Base-by-base conservation (phyloP, 2,329 filamentous ascomycete species). In the Fusarium nurragi region DNA sequence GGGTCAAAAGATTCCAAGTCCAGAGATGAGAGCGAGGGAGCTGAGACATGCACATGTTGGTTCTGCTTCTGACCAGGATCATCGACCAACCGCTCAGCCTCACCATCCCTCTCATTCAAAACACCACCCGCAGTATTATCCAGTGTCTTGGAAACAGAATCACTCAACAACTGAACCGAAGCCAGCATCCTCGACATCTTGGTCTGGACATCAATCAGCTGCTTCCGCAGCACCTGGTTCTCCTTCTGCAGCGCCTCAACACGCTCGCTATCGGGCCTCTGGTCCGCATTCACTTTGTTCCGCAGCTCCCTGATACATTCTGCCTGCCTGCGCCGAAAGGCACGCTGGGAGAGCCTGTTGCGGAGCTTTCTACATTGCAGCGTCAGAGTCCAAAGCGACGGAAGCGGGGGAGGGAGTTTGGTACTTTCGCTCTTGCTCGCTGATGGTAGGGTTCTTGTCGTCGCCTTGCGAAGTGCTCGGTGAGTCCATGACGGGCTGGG, bases 301-400 rank as follows among this genome's bases (percentile, higher is more conserved):
- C 64, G 65, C 0, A 75, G 54, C 32, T 75, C 71, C 9, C 73
- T 52, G 3, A 75, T 62, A 12, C 68, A 67, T 48, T 75, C 72
- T 3, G 69, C 72, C 32, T 73, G 72, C 18, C 74, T 58, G 1
- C 74, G 73, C 2, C 74, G 74, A 44, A 76, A 75, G 0, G 74
- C 73, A n/a, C 71, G 65, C 21, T 75, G 74, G 0, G 74, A 74
- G 2, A 75, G 64, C 13, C 74, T 73, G 39, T 75, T 75, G n/a
- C 74, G 73, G 22, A 74, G 59, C 50, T 73, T 74, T 51, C 73
- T 75, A 48, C 18, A 12, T 1, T 8, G 13, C 26, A 12, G 5
- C 7, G 38, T 64, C 6, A 67, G 36, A 12, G n/a, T n/a, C n/a
- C n/a, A n/a, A n/a, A n/a, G n/a, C 10, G 2, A 30, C 8, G 22